Base-by-base conservation (phyloP, 495 filamentous ascomycete genomes). In the Penicillium paxilli region DNA sequence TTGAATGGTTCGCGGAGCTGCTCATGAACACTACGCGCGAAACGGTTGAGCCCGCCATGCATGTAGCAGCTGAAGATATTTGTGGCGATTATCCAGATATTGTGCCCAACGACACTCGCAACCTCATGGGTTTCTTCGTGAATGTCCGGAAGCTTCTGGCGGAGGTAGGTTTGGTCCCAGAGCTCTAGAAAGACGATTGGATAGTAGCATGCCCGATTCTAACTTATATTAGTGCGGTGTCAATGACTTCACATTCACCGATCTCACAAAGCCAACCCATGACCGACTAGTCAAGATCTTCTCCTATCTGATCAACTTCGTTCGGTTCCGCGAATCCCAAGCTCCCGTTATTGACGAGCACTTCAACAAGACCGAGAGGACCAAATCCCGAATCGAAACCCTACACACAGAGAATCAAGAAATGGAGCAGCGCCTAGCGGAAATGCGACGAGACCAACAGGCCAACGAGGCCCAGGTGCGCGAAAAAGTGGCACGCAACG, bases 301-400 rank as follows among this genome's bases (percentile, higher is more conserved):
- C 63, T 93, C 88, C 23, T 97, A 96, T 65, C 79, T 98, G 47
- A 98, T 98, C 72, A 98, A 98, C 72, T 98, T 98, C 71, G 91
- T 96, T 46, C 83, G 94, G 44, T 98, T 97, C 73, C 89, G 95
- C 55, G 92, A 96, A 73, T 89, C 85, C 50, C 92, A 96, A 72
- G 90, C 88, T 6, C 71, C 76, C 12, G 82, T 91, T 2, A 96
- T 97, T 44, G 90, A 94, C 59, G 87, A 92, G 65, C 90, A 98
- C 69, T 93, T 91, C 75, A 91, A 95, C 76, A 90, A 89, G 59
- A 80, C 89, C 16, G 91, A 98, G 67, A 82, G 79, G 53, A 91
- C 88, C 0, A 96, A 96, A 71, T 73, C 84, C 49, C 84, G 85
- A 55, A 96, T 98, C 63, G 91, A 96, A 71, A 79, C 84, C n/a